Evolutionary conservation across 2,329 filamentous ascomycete species (phyloP).

Genomic region (Alternaria triticina): DNA sequence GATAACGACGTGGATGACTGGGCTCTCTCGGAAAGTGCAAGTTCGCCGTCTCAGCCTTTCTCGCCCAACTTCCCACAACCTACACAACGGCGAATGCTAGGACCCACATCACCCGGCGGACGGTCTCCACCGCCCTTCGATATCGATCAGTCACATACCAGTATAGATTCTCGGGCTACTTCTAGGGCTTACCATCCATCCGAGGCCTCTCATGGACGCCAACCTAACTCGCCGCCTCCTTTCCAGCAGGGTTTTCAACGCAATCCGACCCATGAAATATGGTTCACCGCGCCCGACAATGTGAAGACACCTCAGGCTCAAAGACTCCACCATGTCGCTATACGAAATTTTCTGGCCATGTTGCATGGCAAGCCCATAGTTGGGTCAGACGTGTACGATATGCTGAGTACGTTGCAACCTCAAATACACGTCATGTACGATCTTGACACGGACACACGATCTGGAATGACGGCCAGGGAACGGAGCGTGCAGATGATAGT

Average conservation of each 20-base stretch:
- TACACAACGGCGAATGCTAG: slow-evolving; percentile 32
- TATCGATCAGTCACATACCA: slow-evolving; percentile 33
- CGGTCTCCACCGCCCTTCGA: slow-evolving; percentile 38
- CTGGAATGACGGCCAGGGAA: slow-evolving; percentile 37
- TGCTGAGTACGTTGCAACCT: slow-evolving; percentile 66
- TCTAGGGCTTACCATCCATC: slow-evolving; percentile 25
- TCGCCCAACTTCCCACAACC: slow-evolving; percentile 23
- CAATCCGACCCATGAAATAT: slow-evolving; percentile 58
- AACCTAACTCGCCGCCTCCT: slow-evolving; percentile 19
- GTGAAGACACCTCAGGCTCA: slow-evolving; percentile 55
- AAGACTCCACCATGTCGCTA: slow-evolving; percentile 68
- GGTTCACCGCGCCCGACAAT: slow-evolving; percentile 64
- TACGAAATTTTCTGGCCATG: slow-evolving; percentile 72
- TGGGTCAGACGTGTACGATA: slow-evolving; percentile 67
- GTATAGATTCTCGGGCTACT: slow-evolving; percentile 14
- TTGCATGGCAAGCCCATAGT: slow-evolving; percentile 70
- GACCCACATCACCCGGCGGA: slow-evolving; percentile 32
- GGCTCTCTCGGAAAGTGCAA: slow-evolving; percentile 30
- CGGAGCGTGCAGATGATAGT: slow-evolving; percentile 66
- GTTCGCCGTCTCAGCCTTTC: slow-evolving; percentile 23
- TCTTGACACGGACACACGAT: slow-evolving; percentile 46
- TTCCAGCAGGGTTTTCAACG: slow-evolving; percentile 13
- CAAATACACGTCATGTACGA: slow-evolving; percentile 64
- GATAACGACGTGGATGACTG: slow-evolving; percentile 43
- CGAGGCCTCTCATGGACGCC: slow-evolving; percentile 11